Conservation (phyloP, 805 yeast species). For the Lachancea lanzarotensis region DNA sequence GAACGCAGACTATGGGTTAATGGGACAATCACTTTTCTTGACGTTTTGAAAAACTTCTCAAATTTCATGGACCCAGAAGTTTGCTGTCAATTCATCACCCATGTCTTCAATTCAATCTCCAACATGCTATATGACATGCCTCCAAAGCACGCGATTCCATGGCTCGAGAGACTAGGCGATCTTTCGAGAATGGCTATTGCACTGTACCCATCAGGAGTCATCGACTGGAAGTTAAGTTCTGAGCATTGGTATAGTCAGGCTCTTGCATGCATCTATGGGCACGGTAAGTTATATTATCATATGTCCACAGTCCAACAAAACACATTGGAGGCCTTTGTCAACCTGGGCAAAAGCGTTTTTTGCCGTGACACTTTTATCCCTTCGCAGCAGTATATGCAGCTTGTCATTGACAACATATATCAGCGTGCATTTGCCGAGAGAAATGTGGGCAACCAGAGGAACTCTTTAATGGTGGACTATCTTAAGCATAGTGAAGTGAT, state of each 20-base stretch:
- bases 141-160: conserved; percentile 34
- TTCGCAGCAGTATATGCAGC: conserved; percentile 66
- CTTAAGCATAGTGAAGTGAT: conserved; percentile 58
- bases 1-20: conserved; percentile 81
- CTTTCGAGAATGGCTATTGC: conserved; percentile 85
- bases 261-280: conserved; percentile 68
- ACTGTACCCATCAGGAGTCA: conserved; percentile 65
- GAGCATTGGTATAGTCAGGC: conserved; percentile 78
- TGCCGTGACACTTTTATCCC: conserved; percentile 83
- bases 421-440: conserved; percentile 42
- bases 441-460: conserved; percentile 26
- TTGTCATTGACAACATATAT: conserved; percentile 73
- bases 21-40: conserved; percentile 75
- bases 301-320: conserved; percentile 79
- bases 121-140: conserved; percentile 37
- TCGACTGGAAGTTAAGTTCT: conserved; percentile 80
- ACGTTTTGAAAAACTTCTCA: conserved; percentile 67
- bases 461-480: conserved; percentile 31
- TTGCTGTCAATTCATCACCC: conserved; percentile 65
- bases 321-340: conserved; percentile 65
- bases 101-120: conserved; percentile 53
- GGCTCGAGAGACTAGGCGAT: conserved; percentile 86
- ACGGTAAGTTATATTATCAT: conserved; percentile 81
- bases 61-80: conserved; percentile 73
- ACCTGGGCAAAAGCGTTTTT: conserved; percentile 70